Conservation (phyloP, 2,329 filamentous ascomycete species). For the Cladosporium sp. region DNA sequence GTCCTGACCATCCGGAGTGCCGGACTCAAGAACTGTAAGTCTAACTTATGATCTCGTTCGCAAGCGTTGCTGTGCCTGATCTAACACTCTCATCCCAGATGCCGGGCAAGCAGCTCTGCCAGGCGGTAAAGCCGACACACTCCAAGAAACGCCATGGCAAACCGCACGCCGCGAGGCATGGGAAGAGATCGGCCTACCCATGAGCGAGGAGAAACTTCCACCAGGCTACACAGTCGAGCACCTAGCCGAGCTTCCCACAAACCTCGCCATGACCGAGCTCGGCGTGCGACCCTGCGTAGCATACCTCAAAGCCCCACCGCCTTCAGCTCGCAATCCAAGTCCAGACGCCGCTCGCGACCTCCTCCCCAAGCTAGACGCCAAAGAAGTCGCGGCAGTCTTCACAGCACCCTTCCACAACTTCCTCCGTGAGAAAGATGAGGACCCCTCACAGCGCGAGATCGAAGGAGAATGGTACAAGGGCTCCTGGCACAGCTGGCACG, state of each 20-base stretch:
- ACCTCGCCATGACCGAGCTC: constrained; percentile 48
- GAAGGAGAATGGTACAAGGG: constrained; percentile 77
- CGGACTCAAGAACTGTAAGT: constrained; percentile 53
- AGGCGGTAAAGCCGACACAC: constrained; percentile 51
- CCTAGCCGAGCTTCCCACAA: constrained; percentile 70
- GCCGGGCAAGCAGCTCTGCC: constrained; percentile 43
- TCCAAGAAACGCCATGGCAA: constrained; percentile 59
- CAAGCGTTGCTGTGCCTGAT: background rate
- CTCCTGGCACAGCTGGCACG: constrained; percentile 73
- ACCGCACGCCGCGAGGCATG: constrained; percentile 85
- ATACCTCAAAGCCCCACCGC: constrained; percentile 49
- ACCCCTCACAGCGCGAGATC: constrained; percentile 30
- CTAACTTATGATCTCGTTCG: background rate
- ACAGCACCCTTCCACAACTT: constrained; percentile 86
- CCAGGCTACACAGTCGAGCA: constrained; percentile 79
- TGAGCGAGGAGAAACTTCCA: constrained; percentile 63
- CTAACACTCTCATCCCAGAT: constrained; percentile 46
- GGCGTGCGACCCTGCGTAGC: constrained; percentile 48
- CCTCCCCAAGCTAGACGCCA: constrained; percentile 70
- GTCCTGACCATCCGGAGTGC: constrained; percentile 59
- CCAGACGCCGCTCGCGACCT: constrained; percentile 38
- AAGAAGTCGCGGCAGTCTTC: constrained; percentile 91
- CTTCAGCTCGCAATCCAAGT: constrained; percentile 61
- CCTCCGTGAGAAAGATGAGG: constrained; percentile 56
- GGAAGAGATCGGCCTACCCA: constrained; percentile 88